Evolutionary conservation across 2,329 filamentous ascomycete genomes (phyloP), one percentile per base, ranked within the genome.

Genomic region (Aspergillus flavus): DNA sequence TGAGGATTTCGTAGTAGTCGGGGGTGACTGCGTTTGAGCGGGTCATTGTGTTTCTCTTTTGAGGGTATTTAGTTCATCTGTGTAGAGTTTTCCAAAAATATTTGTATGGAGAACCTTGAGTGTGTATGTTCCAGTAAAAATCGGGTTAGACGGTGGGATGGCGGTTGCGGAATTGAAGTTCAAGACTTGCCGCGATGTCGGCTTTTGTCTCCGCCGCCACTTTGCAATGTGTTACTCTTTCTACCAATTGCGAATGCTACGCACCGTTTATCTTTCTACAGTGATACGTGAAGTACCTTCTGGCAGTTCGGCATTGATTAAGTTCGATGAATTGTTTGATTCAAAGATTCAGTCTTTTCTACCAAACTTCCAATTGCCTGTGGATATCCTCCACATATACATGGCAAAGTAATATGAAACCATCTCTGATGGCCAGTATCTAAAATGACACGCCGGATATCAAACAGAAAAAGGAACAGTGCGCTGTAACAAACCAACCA

Each of bases 1-100:
- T 71, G 34, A 82, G 76, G 67, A 81, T 74, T 52, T 76, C 71
- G 69, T 82, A 83, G 70, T 73, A 70, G 62, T 76, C 72, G 14
- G 64, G 61, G n/a, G 56, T 26, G 53, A 54, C 26, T 10, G 67
- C 7, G 12, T 58, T 53, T 43, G 64, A 63, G 59, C 52, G 64
- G 23, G 65, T 69, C 64, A 71, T 66, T 64, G 61, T 58, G 32
- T 41, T 56, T 46, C 11, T 26, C 19, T 7, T 28, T 43, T 21
- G 52, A 21, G 46, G 36, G 23, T 16, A 9, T 54, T 21, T 43
- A 30, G 19, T 46, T 58, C n/a, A 54, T 6, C 23, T 21, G 32
- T 11, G 7, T 36, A 54, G n/a, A 34, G n/a, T 32, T 54, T 16
- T 14, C 7, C 12, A 10, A 34, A 3, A 6, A 4, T 54, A 14